These are phyloP conservation scores for Endotrypanum monterogeii DNA, from an alignment of 208 protist species.

Conservation along the genomic window DNA sequence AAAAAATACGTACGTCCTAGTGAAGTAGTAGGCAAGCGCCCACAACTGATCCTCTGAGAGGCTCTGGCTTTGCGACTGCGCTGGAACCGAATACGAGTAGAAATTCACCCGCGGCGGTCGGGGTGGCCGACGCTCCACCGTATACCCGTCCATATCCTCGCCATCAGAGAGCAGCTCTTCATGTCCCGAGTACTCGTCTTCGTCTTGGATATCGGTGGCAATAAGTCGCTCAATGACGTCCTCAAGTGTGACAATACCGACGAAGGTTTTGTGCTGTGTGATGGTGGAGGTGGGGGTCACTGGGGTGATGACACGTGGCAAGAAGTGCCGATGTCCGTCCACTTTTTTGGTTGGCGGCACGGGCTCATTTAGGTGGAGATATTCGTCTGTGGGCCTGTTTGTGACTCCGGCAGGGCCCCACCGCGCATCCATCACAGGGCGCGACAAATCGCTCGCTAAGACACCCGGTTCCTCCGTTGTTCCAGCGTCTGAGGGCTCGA, in stretches of 20 bases:
- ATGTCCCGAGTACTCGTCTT: constrained; percentile 54
- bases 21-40: constrained; percentile 65
- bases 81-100: constrained; percentile 60
- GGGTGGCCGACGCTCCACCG: constrained; percentile 3
- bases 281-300: constrained; percentile 18
- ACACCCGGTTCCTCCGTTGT: neutral
- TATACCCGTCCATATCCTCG: constrained; percentile 11
- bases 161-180: constrained; percentile 16
- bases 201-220: constrained; percentile 76
- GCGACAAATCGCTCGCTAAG: neutral
- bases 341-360: neutral
- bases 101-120: constrained; percentile 68
- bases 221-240: constrained; percentile 83
- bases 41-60: constrained; percentile 70
- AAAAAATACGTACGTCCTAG: constrained; percentile 57
- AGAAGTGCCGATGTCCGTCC: neutral
- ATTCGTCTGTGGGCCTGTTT: neutral
- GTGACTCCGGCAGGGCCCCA: neutral
- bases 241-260: constrained; percentile 79
- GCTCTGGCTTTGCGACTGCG: neutral
- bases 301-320: constrained; percentile 17
- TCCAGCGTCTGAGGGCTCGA: constrained; percentile 6
- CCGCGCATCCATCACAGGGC: neutral
- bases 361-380: neutral
- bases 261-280: constrained; percentile 8